These are phyloP conservation scores for Nicotiana otophora DNA, from an alignment of 257 asterid species.

Conservation along the genomic window DNA sequence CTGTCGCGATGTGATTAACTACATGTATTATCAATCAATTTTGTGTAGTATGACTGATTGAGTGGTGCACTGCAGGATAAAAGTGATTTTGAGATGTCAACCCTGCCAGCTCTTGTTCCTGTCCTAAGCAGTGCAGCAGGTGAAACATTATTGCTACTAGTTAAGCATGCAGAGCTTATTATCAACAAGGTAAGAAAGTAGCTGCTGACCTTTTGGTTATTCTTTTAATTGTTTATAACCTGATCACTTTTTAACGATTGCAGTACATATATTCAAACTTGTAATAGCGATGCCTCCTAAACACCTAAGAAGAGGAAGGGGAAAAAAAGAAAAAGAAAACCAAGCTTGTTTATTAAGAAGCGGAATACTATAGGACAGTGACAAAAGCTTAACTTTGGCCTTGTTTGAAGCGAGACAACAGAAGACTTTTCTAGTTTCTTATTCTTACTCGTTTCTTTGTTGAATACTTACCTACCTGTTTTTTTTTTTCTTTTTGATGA, in stretches of 20 bases:
- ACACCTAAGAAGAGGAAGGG: background rate
- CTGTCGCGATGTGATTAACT: background rate
- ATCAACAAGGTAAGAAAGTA: slow-evolving; percentile 66
- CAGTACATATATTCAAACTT: background rate
- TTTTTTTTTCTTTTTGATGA: background rate
- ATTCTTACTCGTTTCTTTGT: slow-evolving; percentile 3
- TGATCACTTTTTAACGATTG: background rate
- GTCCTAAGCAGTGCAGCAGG: slow-evolving; percentile 90
- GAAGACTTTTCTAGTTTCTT: background rate
- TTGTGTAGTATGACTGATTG: slow-evolving; percentile 7
- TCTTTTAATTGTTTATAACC: background rate
- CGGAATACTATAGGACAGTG: background rate
- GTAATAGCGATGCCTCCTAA: background rate
- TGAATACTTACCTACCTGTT: background rate
- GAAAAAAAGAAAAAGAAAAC: background rate
- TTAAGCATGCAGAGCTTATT: slow-evolving; percentile 93
- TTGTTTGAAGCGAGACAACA: background rate
- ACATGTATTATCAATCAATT: background rate
- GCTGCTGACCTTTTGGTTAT: background rate
- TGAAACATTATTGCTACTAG: slow-evolving; percentile 86
- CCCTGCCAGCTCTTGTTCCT: slow-evolving; percentile 96
- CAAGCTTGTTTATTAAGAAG: background rate
- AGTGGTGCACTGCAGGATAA: slow-evolving; percentile 60
- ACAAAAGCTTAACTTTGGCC: background rate
- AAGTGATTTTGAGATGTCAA: slow-evolving; percentile 87